phyloP scores from a whole-genome alignment of 352 stramenopile species.

The Pelagophyceae sp. region DNA sequence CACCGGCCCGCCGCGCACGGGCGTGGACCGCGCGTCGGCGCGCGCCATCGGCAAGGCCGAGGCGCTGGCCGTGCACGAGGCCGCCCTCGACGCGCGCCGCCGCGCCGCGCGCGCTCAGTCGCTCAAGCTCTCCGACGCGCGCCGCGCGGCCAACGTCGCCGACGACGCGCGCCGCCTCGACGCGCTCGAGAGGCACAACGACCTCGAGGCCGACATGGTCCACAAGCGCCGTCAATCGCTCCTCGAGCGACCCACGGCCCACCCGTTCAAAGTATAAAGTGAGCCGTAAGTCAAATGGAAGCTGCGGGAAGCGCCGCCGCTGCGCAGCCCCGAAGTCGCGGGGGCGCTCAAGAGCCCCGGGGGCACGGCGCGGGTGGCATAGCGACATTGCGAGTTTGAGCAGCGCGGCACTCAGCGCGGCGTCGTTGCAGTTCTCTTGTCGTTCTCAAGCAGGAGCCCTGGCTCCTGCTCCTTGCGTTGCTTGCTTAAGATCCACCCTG shows the following conservation, averaged over 20 bases:
- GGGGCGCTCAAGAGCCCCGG: no score
- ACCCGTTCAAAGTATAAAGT: not conserved
- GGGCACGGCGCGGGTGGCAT: no score
- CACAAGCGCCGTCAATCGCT: not conserved
- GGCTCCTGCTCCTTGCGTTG: no score
- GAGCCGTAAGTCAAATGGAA: no score
- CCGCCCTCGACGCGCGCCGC: not conserved
- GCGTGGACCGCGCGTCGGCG: not conserved
- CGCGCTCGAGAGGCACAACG: not conserved
- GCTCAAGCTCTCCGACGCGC: not conserved
- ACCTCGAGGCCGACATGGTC: not conserved
- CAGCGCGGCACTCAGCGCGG: no score
- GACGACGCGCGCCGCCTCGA: not conserved
- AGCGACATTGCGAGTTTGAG: no score
- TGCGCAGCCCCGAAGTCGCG: no score
- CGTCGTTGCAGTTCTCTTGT: no score
- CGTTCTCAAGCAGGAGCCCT: no score
- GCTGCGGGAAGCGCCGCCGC: no score
- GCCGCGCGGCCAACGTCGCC: not conserved
- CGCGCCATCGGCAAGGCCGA: not conserved
- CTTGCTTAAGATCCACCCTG: no score
- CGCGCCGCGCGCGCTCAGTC: not conserved
- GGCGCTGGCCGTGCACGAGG: not conserved
- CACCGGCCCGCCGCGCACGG: not conserved
- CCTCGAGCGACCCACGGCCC: not conserved